These are phyloP conservation scores for Saccharum spontaneum DNA, from an alignment of 176 grass and related monocot genomes.

Conservation along the genomic window DNA sequence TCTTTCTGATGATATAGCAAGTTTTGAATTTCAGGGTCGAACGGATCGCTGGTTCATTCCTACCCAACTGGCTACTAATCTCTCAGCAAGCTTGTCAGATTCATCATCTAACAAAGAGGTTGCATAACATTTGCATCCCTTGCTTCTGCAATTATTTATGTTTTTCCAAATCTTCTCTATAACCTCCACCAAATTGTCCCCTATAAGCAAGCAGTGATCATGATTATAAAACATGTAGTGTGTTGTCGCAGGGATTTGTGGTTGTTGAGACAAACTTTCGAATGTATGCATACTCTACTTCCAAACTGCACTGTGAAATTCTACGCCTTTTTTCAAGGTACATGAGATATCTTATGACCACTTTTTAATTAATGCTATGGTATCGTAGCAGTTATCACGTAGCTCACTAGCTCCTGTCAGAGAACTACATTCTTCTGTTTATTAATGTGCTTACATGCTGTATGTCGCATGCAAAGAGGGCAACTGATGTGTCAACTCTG, in stretches of 20 bases:
- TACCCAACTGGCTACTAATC: constrained; percentile 91
- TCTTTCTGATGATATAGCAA: background rate
- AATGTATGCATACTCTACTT: constrained; percentile 87
- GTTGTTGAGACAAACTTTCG: constrained; percentile 97
- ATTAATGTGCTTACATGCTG: background rate
- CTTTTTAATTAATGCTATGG: background rate
- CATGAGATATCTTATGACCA: background rate
- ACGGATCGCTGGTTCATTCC: constrained; percentile 96
- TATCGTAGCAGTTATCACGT: background rate
- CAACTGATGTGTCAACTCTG: background rate
- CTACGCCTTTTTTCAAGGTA: constrained; percentile 96
- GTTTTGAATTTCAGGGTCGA: constrained; percentile 53
- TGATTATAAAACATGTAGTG: constrained; percentile 6
- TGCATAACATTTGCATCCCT: constrained; percentile 12
- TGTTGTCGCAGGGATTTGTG: constrained; percentile 75
- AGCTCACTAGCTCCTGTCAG: background rate
- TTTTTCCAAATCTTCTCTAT: background rate
- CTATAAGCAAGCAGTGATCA: constrained; percentile 6
- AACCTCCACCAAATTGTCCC: constrained; percentile 1
- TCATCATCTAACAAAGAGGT: constrained; percentile 83
- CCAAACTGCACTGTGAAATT: constrained; percentile 90
- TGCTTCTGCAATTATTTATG: constrained; percentile 16
- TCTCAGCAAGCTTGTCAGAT: constrained; percentile 83
- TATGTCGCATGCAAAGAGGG: background rate
- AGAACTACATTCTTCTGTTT: constrained; percentile 14